Evolutionary conservation across 768 basidiomycete genomes (phyloP).

Genomic region (Crepidotus variabilis): DNA sequence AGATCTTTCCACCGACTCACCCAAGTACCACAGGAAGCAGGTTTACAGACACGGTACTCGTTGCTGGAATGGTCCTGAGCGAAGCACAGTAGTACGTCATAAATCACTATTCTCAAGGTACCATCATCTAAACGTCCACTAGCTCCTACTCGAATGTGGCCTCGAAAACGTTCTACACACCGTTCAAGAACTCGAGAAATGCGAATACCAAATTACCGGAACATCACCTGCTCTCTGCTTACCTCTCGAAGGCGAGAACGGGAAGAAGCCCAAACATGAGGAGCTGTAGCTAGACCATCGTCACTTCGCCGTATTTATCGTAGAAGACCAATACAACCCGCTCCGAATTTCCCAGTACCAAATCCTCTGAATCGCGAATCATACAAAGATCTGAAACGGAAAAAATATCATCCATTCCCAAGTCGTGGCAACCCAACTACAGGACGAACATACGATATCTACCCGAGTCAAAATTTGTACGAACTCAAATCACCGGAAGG

Average conservation of each 20-base stretch:
- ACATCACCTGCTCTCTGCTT: slow-evolving; percentile 84
- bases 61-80: slow-evolving; percentile 96
- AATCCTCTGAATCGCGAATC: too few species aligned
- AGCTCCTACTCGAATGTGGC: slow-evolving; percentile 85
- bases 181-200: slow-evolving; percentile 91
- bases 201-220: slow-evolving; percentile 86
- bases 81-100: slow-evolving; percentile 68
- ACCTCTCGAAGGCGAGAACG: slow-evolving; percentile 39
- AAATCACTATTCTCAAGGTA: not conserved
- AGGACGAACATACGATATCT: too few species aligned
- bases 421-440: too few species aligned
- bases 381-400: too few species aligned
- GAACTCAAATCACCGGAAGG: too few species aligned
- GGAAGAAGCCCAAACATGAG: slow-evolving; percentile 32
- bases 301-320: too few species aligned
- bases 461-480: too few species aligned
- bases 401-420: too few species aligned
- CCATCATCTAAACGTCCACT: slow-evolving; percentile 5
- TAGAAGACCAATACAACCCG: too few species aligned
- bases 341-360: too few species aligned
- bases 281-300: slow-evolving; percentile 38
- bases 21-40: slow-evolving; percentile 79
- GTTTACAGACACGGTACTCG: slow-evolving; percentile 79
- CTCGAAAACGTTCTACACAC: slow-evolving; percentile 75
- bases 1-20: slow-evolving; percentile 53